Evolutionary conservation across 1,284 basidiomycete species (phyloP).

Genomic region (Prillingera fragicola): DNA sequence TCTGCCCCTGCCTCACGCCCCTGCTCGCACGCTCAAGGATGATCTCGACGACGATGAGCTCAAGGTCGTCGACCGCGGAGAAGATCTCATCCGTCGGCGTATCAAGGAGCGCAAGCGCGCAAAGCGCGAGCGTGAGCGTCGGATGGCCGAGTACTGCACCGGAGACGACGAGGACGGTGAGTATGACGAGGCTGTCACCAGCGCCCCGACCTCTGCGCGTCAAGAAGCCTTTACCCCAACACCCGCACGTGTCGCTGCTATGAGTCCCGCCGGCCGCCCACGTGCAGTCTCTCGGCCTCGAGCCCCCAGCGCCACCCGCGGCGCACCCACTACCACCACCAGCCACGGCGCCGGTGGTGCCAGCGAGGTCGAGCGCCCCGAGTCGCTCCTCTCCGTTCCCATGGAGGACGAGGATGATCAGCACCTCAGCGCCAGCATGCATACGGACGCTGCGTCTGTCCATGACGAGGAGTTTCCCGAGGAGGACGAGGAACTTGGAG

Average conservation of each 20-base stretch:
- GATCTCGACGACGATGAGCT: conserved; percentile 50
- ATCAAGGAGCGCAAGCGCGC: conserved; percentile 51
- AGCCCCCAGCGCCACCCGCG: conserved; percentile 3
- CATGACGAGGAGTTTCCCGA: conserved; percentile 32
- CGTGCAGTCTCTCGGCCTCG: conserved; percentile 4
- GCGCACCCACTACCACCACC: conserved; percentile 20
- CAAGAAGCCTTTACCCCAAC: background rate
- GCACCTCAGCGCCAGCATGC: conserved; percentile 8
- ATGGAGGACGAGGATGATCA: conserved; percentile 3
- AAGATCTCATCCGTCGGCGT: conserved; percentile 53
- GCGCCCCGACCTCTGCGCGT: background rate
- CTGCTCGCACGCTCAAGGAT: background rate
- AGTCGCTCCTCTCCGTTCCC: background rate
- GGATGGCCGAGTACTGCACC: conserved; percentile 15
- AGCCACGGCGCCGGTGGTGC: too few species aligned
- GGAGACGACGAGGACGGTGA: conserved; percentile 20
- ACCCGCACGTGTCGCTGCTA: background rate
- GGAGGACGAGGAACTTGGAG: conserved; percentile 29
- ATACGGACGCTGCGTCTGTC: conserved; percentile 8
- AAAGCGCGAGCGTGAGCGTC: conserved; percentile 32
- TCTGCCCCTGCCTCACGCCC: background rate
- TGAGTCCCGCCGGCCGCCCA: conserved; percentile 3
- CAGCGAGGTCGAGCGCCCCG: conserved; percentile 23
- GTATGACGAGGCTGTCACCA: background rate
- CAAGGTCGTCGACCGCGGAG: conserved; percentile 52